Conservation (phyloP, 1,284 basidiomycete genomes). For the Fistulina hepatica region DNA sequence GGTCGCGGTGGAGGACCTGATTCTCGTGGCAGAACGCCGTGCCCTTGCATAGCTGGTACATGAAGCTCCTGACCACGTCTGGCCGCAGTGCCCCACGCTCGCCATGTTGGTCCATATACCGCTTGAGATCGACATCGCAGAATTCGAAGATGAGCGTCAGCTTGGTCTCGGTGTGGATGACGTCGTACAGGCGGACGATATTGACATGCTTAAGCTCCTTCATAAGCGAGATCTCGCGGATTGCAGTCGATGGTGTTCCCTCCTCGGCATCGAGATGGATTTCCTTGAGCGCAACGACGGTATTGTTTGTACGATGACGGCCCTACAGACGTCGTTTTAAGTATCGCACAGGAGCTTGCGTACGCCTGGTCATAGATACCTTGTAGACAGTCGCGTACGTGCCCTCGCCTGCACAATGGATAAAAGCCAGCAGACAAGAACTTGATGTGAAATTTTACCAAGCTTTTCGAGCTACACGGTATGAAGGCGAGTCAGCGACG, state of each 20-base stretch:
- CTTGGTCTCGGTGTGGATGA: slow-evolving; percentile 97
- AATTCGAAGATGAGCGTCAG: slow-evolving; percentile 98
- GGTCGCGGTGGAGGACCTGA: slow-evolving; percentile 91
- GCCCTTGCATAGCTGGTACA: slow-evolving; percentile 96
- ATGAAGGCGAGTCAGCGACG: no score
- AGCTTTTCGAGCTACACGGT: slow-evolving; percentile 79
- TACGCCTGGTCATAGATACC: slow-evolving; percentile 31
- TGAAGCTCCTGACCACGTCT: slow-evolving; percentile 89
- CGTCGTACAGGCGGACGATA: slow-evolving; percentile 93
- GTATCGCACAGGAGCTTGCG: slow-evolving; percentile 7
- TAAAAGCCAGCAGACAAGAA: slow-evolving; percentile 10
- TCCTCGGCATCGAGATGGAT: slow-evolving; percentile 95
- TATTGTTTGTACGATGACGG: slow-evolving; percentile 76
- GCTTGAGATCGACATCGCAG: slow-evolving; percentile 97
- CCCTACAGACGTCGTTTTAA: slow-evolving; percentile 40
- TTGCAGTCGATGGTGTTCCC: slow-evolving; percentile 89
- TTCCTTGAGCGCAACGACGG: slow-evolving; percentile 86
- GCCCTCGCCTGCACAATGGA: slow-evolving; percentile 51
- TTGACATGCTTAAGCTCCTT: slow-evolving; percentile 95
- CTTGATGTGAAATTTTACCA: slow-evolving; percentile 29
- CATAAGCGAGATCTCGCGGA: slow-evolving; percentile 93
- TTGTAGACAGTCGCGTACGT: slow-evolving; percentile 90
- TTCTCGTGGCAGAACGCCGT: slow-evolving; percentile 99
- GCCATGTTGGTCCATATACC: slow-evolving; percentile 98
- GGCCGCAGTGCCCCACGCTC: slow-evolving; percentile 92